These are phyloP conservation scores for Colletotrichum liaoningense DNA, from an alignment of 2,329 filamentous ascomycete genomes.

Conservation along the genomic window DNA sequence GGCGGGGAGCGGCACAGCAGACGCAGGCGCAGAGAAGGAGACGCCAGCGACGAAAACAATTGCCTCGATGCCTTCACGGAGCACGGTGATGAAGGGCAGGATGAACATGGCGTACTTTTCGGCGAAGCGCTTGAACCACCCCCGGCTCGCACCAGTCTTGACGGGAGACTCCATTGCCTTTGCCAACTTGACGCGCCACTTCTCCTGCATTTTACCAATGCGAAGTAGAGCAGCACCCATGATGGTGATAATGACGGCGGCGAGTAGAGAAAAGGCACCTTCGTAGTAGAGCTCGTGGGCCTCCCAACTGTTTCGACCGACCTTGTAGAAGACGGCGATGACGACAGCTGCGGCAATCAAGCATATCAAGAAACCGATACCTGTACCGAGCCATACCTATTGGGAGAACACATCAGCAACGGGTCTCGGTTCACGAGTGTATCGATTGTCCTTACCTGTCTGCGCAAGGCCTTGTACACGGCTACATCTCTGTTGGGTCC, in stretches of 20 bases:
- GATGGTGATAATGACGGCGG: conserved; percentile 82
- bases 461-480: conserved; percentile 75
- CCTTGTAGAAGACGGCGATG: conserved; percentile 76
- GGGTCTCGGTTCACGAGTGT: not conserved
- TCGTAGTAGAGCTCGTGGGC: conserved; percentile 82
- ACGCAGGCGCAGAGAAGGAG: conserved; percentile 79
- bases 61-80: conserved; percentile 87
- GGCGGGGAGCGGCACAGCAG: conserved; percentile 81
- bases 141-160: conserved; percentile 54
- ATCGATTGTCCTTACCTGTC: conserved; percentile 59
- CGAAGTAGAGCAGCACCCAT: conserved; percentile 85
- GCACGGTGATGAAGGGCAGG: conserved; percentile 87
- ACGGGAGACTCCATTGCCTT: conserved; percentile 70
- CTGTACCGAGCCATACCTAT: conserved; percentile 72
- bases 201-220: conserved; percentile 84
- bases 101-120: conserved; percentile 90
- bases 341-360: conserved; percentile 71
- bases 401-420: not conserved
- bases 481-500: conserved; percentile 70
- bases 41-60: conserved; percentile 90
- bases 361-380: conserved; percentile 68
- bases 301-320: conserved; percentile 75
- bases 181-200: conserved; percentile 87
- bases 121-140: conserved; percentile 69
- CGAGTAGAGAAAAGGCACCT: conserved; percentile 80